Evolutionary conservation across 116 monocot species (phyloP).

Genomic region (Phalaenopsis hybrid): DNA sequence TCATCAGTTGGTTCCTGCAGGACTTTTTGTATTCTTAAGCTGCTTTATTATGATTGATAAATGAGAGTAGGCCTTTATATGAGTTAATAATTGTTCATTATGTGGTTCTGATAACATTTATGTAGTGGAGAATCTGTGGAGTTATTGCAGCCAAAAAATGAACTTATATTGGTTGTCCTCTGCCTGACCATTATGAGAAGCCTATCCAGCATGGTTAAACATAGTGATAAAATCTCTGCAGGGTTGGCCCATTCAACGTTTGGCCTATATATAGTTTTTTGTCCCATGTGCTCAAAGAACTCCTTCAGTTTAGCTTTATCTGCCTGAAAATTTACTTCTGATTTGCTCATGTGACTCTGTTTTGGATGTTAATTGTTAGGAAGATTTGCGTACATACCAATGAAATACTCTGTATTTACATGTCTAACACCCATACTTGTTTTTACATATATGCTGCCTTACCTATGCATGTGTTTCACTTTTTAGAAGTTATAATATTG

Average conservation of each 20-base stretch:
- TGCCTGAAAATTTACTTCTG: neutral
- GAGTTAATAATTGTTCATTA: neutral
- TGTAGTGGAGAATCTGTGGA: neutral
- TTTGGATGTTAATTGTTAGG: neutral
- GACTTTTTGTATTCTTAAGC: neutral
- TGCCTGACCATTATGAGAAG: slow-evolving; percentile 3
- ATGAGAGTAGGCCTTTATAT: neutral
- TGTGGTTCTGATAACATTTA: neutral
- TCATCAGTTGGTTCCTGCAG: neutral
- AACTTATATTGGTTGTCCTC: neutral
- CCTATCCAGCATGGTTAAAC: neutral
- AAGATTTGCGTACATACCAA: neutral
- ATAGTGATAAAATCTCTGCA: neutral
- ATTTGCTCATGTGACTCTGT: neutral
- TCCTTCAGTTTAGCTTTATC: neutral
- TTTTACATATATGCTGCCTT: no score
- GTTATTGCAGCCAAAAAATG: neutral
- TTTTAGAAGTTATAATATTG: no score
- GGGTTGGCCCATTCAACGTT: neutral
- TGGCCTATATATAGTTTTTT: neutral
- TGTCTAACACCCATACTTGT: no score
- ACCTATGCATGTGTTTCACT: no score
- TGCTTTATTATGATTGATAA: neutral
- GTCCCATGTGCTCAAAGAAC: neutral
- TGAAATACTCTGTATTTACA: neutral